Evolutionary conservation across 257 asterid species (phyloP).

Genomic region (Forsythia suspensa): DNA sequence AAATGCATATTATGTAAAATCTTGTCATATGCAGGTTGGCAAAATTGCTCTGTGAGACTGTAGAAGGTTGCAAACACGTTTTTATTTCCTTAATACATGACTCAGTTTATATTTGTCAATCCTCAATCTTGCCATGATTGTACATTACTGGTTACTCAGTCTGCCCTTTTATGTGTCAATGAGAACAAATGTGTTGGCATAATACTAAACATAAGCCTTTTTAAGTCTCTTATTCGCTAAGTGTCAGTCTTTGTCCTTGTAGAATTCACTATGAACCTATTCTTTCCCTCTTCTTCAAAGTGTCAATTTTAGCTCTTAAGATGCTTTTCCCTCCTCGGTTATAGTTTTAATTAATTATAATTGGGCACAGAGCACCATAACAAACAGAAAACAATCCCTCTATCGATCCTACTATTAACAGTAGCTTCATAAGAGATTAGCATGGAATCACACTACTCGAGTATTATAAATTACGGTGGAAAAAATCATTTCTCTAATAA

Average conservation of each 20-base stretch:
- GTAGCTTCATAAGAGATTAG: background rate
- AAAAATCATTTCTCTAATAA: background rate
- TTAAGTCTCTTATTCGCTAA: background rate
- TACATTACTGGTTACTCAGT: background rate
- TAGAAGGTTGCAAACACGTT: no score
- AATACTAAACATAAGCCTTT: background rate
- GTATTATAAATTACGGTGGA: background rate
- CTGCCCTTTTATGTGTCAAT: background rate
- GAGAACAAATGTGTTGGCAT: background rate
- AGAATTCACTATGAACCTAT: no score
- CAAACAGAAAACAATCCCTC: constrained; percentile 2
- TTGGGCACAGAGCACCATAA: constrained; percentile 12
- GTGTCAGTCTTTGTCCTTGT: no score
- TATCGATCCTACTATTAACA: background rate
- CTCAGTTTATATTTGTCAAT: background rate
- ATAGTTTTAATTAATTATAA: no score
- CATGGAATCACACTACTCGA: background rate
- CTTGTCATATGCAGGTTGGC: background rate
- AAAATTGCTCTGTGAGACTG: background rate
- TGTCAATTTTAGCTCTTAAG: background rate
- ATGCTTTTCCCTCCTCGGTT: no score
- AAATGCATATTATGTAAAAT: background rate
- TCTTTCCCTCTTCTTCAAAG: no score
- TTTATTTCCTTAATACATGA: no score
- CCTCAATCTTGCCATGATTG: background rate